A percentile compares a stretch with the other conserved stretches of the same genome.
Evolutionary conservation across 495 filamentous ascomycete genomes (phyloP).

Genomic region (Staphylotrichum longicolle): DNA sequence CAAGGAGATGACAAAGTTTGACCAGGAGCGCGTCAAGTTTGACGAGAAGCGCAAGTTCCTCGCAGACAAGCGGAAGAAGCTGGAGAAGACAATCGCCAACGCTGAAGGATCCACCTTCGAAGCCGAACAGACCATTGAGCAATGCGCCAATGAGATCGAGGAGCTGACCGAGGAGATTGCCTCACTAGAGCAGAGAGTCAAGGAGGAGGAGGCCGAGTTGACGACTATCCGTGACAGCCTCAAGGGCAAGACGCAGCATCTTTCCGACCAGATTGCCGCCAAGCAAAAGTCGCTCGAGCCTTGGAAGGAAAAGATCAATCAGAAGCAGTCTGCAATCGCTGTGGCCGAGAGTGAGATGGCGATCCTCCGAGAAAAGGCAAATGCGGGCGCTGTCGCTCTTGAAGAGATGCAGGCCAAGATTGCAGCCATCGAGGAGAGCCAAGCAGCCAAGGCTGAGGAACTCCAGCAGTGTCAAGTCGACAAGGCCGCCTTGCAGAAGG

Average conservation of each 20-base stretch:
- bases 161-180: constrained; percentile 67
- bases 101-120: constrained; percentile 63
- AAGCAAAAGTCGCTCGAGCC: constrained; percentile 96
- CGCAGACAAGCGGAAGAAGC: constrained; percentile 83
- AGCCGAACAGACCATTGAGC: constrained; percentile 71
- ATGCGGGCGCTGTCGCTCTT: constrained; percentile 76
- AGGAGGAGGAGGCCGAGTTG: constrained; percentile 77
- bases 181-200: constrained; percentile 69
- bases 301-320: constrained; percentile 94
- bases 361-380: constrained; percentile 83
- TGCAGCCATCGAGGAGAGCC: constrained; percentile 63
- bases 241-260: constrained; percentile 91
- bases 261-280: constrained; percentile 84
- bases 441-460: constrained; percentile 67
- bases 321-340: constrained; percentile 88
- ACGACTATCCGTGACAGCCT: constrained; percentile 73
- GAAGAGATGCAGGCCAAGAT: constrained; percentile 85
- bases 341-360: constrained; percentile 92
- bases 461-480: constrained; percentile 72
- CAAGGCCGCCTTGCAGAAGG: constrained; percentile 68
- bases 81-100: constrained; percentile 81
- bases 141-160: constrained; percentile 73
- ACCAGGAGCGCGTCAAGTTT: constrained; percentile 94
- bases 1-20: constrained; percentile 87
- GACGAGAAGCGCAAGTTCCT: constrained; percentile 97